Base-by-base conservation (phyloP, 2,329 filamentous ascomycete species). In the Pseudovirgaria hyperparasitica region DNA sequence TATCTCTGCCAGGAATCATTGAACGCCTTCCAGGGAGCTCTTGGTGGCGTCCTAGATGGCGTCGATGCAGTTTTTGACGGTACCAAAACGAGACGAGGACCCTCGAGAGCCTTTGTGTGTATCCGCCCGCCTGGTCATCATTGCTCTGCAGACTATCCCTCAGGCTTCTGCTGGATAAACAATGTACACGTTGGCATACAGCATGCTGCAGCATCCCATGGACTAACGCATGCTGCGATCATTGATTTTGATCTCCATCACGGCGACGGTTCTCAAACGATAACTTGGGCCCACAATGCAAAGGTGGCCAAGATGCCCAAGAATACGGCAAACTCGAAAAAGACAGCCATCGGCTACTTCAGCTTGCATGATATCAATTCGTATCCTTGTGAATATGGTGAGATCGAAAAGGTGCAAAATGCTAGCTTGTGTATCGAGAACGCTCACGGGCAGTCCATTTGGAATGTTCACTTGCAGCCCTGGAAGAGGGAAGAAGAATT, bases 341-440 rank as follows among this genome's bases (percentile, higher is more conserved):
- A 82, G 59, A 76, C 78, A 1, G 76, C 79, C 0, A 90, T 96
- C 42, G 90, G 86, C 7, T 98, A 98, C 50, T 96, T 93, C 54
- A 94, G 86, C 50, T 54, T 98, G 22, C 90, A 98, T 51, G 90
- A 98, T 46, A 94, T 98, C 59, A 96, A 98, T 55, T 96, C 87
- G 1, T 98, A 92, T 46, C 90, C 92, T 0, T 98, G 90, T 50
- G 90, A 98, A 52, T 72, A 70, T 48, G 90, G 87, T n/a, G 87
- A 96, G 35, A 72, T 80, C 31, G 82, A 90, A 13, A 96, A 96
- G 54, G 77, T 96, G 27, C 82, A 80, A 47, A 92, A 87, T 42
- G 90, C 92, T 2, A 94, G 86, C 57, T 58, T 94, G 15, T 96
- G 92, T 50, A 76, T 98, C 36, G 86, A 96, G 34, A 86, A 86